Evolutionary conservation across 2,329 filamentous ascomycete genomes (phyloP).

Genomic region (Beauveria asiatica): DNA sequence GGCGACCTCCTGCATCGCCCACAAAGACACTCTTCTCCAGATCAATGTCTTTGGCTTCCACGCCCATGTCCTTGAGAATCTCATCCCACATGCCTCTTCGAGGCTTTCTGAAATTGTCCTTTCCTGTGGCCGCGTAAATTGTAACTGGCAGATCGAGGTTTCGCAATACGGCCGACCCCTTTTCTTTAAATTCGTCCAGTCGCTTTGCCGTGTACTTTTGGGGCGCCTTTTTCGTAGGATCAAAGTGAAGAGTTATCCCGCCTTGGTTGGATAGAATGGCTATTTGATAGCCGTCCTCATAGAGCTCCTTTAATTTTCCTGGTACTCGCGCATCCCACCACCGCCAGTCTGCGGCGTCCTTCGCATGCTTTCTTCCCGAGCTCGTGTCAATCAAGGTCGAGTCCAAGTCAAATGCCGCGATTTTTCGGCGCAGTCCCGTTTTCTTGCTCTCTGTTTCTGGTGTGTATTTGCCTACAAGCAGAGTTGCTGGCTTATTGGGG

Average conservation of each 20-base stretch:
- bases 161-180: slow-evolving; percentile 59
- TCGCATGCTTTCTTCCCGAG: slow-evolving; percentile 72
- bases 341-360: slow-evolving; percentile 73
- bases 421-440: slow-evolving; percentile 39
- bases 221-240: slow-evolving; percentile 55
- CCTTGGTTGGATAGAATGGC: slow-evolving; percentile 85
- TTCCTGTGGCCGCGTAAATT: slow-evolving; percentile 78
- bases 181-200: slow-evolving; percentile 73
- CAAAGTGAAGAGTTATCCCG: slow-evolving; percentile 65
- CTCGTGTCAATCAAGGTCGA: slow-evolving; percentile 75
- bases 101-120: slow-evolving; percentile 80
- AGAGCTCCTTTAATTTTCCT: slow-evolving; percentile 54
- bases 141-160: slow-evolving; percentile 67
- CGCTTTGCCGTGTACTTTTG: slow-evolving; percentile 55
- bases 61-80: slow-evolving; percentile 48
- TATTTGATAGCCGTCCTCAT: slow-evolving; percentile 65
- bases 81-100: slow-evolving; percentile 79
- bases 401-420: slow-evolving; percentile 72
- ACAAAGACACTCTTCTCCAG: slow-evolving; percentile 70
- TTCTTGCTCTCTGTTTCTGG: slow-evolving; percentile 30
- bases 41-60: slow-evolving; percentile 55
- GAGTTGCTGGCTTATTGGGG: slow-evolving; percentile 41
- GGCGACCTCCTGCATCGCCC: slow-evolving; percentile 70
- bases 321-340: slow-evolving; percentile 82
- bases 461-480: slow-evolving; percentile 68